Evolutionary conservation across 2,329 filamentous ascomycete genomes (phyloP).

Genomic region (Emmonsia crescens): DNA sequence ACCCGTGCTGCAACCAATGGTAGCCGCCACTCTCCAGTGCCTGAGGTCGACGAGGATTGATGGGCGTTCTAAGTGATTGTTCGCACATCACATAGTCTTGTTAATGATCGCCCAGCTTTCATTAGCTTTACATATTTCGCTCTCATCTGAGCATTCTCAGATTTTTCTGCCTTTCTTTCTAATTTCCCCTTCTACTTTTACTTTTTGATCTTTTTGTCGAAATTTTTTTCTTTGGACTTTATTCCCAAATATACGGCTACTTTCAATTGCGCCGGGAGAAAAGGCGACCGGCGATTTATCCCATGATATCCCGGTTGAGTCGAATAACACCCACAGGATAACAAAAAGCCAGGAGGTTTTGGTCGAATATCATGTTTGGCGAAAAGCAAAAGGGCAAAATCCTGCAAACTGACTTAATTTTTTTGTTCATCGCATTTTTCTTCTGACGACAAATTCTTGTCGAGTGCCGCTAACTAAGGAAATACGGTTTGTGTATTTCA

Average conservation of each 20-base stretch:
- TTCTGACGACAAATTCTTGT: background rate
- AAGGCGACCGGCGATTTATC: background rate
- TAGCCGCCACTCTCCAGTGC: background rate
- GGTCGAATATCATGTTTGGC: background rate
- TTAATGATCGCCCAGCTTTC: background rate
- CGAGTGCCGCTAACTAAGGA: background rate
- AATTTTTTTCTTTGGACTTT: background rate
- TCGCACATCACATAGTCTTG: background rate
- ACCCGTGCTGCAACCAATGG: background rate
- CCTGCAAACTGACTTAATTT: background rate
- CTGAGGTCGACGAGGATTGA: background rate
- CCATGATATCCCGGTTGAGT: background rate
- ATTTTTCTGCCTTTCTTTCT: background rate
- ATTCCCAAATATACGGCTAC: background rate
- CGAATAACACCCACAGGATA: background rate
- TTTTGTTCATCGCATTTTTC: background rate
- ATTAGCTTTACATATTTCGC: background rate
- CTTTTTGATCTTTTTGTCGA: background rate
- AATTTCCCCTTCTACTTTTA: background rate
- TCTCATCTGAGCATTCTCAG: background rate
- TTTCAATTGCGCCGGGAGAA: background rate
- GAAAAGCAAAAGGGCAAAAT: background rate
- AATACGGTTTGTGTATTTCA: background rate
- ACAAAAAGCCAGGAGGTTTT: background rate
- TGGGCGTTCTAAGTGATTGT: background rate